These are phyloP conservation scores for Clarireedia monteithiana DNA, from an alignment of 2,329 filamentous ascomycete genomes.

Conservation along the genomic window DNA sequence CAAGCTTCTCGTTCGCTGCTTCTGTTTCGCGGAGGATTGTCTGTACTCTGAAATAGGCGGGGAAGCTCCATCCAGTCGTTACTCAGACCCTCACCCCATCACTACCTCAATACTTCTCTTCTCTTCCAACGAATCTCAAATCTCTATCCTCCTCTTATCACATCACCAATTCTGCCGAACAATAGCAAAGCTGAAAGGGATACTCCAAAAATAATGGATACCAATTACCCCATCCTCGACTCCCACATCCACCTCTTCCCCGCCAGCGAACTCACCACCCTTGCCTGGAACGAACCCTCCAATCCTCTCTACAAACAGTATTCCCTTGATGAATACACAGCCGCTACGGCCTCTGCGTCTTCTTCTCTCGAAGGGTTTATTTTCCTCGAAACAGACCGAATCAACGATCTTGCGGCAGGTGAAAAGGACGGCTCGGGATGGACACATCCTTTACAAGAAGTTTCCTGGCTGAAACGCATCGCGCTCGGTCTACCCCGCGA, in stretches of 20 bases:
- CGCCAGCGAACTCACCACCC: constrained; percentile 52
- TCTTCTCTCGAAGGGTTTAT: constrained; percentile 60
- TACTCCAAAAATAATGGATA: constrained; percentile 17
- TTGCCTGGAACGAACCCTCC: constrained; percentile 59
- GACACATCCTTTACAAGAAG: constrained; percentile 61
- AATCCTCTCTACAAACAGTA: constrained; percentile 40
- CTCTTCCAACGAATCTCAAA: too few relatives aligned
- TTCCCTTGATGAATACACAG: constrained; percentile 25
- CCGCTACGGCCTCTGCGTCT: constrained; percentile 25
- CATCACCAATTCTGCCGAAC: background rate
- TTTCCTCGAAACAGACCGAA: constrained; percentile 76
- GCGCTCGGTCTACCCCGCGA: constrained; percentile 49
- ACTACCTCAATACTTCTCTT: too few relatives aligned
- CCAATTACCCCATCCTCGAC: constrained; percentile 59
- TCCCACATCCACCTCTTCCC: constrained; percentile 89
- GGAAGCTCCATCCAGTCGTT: too few relatives aligned
- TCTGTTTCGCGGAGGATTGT: too few relatives aligned
- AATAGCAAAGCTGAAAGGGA: background rate
- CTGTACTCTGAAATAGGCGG: too few relatives aligned
- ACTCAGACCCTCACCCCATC: too few relatives aligned
- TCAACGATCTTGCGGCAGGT: constrained; percentile 46
- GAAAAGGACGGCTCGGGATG: constrained; percentile 49
- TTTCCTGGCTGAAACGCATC: constrained; percentile 61
- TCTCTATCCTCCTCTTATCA: too few relatives aligned
- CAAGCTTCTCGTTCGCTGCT: too few relatives aligned